phyloP scores from a whole-genome alignment of 208 protist species.

The Zelonia costaricensis region DNA sequence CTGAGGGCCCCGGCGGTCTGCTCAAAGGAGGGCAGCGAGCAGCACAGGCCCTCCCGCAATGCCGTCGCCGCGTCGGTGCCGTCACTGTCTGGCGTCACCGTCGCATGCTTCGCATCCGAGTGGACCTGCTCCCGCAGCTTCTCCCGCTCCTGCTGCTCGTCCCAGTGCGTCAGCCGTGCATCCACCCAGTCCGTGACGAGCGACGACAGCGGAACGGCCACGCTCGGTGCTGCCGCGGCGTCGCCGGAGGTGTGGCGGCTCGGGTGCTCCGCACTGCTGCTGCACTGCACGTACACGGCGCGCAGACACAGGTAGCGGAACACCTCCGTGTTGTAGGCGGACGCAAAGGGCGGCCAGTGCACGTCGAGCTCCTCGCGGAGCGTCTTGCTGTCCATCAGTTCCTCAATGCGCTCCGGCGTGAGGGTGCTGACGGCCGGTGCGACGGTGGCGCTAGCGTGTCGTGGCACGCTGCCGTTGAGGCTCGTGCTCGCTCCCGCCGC shows the following conservation, averaged over 20 bases:
- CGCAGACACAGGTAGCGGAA: conserved; percentile 30
- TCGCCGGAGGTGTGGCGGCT: not conserved
- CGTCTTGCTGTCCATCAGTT: conserved; percentile 20
- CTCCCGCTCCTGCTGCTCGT: not conserved
- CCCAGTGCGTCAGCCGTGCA: conserved; percentile 15
- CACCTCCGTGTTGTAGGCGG: conserved; percentile 23
- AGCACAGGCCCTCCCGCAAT: conserved; percentile 13
- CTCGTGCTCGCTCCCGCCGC: not conserved
- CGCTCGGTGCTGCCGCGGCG: not conserved
- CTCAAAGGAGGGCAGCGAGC: conserved; percentile 15
- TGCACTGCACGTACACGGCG: conserved; percentile 8
- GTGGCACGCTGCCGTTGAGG: too few relatives aligned
- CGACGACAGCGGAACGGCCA: not conserved
- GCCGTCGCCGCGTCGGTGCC: not conserved
- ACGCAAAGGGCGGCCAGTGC: conserved; percentile 22
- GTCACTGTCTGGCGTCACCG: not conserved
- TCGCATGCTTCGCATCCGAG: not conserved
- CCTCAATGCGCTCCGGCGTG: conserved; percentile 16
- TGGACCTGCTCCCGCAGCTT: not conserved
- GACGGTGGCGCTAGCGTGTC: not conserved
- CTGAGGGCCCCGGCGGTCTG: conserved; percentile 5
- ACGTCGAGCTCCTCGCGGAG: conserved; percentile 25
- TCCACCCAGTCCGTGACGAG: conserved; percentile 21
- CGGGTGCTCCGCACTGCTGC: not conserved
- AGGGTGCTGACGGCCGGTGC: not conserved